Percentiles rank a stretch among this genome's conserved stretches.
phyloP scores from a whole-genome alignment of 306 rosid genomes.

The Coriaria nepalensis region DNA sequence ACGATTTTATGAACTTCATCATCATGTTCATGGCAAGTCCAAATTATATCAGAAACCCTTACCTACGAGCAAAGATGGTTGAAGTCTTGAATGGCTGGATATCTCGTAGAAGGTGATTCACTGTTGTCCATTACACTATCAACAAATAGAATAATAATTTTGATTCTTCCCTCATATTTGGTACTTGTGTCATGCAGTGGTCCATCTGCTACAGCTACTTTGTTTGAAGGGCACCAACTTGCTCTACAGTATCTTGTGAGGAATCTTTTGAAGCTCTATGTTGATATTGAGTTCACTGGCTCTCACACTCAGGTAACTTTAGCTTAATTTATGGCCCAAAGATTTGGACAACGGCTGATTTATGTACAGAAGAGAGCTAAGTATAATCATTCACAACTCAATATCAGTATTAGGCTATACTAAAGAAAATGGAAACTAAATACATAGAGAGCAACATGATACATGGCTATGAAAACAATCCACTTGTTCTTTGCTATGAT shows the following conservation, averaged over 20 bases:
- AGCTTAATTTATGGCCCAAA: not conserved
- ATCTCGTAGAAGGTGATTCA: constrained; percentile 77
- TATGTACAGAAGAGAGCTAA: not conserved
- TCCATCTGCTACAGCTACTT: constrained; percentile 52
- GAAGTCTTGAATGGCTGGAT: constrained; percentile 97
- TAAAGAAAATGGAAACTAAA: too few relatives aligned
- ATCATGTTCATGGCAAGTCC: constrained; percentile 99
- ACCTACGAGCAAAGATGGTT: constrained; percentile 96
- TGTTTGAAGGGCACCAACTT: constrained; percentile 94
- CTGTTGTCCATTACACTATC: constrained; percentile 8
- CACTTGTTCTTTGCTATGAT: too few relatives aligned
- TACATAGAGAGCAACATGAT: too few relatives aligned
- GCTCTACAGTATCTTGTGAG: constrained; percentile 89
- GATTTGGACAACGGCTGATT: not conserved
- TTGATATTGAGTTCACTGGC: constrained; percentile 97
- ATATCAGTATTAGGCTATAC: too few relatives aligned
- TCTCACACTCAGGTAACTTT: constrained; percentile 80
- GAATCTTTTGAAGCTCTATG: constrained; percentile 92
- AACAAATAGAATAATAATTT: constrained; percentile 2
- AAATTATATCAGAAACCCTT: constrained; percentile 73
- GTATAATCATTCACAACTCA: too few relatives aligned
- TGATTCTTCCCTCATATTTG: constrained; percentile 11
- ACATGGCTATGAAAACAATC: too few relatives aligned
- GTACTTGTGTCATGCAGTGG: constrained; percentile 39
- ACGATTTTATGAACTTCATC: constrained; percentile 91